Evolutionary conservation across 768 basidiomycete genomes (phyloP), one percentile per base, ranked within the genome.

Genomic region (Tephrocybe sp.): DNA sequence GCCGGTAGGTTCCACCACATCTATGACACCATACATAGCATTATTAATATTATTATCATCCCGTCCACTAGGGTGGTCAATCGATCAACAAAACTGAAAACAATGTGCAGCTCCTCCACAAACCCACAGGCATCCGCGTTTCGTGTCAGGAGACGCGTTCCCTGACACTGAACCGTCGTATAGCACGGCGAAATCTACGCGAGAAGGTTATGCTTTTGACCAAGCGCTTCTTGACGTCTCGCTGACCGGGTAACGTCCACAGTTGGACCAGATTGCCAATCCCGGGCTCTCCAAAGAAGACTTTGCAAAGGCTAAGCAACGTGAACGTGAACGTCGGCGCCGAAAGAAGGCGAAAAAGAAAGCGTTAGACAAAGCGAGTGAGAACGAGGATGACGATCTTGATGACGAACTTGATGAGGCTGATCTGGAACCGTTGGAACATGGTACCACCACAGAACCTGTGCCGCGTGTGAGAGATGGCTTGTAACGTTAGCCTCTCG

Each of bases 1-100:
- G 15, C 92, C 93, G 53, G 77, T 78, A 73, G 61, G 75, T 71
- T 58, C 50, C 49, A 50, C 48, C 43, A 44, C 27, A 35, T 28
- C 11, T 36, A 35, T 32, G 41, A 27, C 32, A 19, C 51, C 45
- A 52, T 56, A 60, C 40, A 59, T 52, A 53, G 53, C 48, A 28
- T 41, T 49, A 45, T 63, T 57, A 51, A 58, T 58, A 59, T 62
- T 60, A 51, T 57, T 58, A 56, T 60, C 57, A 57, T 62, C 60
- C 62, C 49, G 48, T 58, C 27, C 61, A 27, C 36, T 59, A 79
- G 78, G 94, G 94, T 24, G 94, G 94, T n/a, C 94, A 98, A 75
- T 93, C 92, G 22, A 86, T 96, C 64, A 96, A 98, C 75, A 98
- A 97, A 73, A 92, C 91, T 52, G 80, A 87, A 73, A 85, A 94